These are phyloP conservation scores for Datisca glomerata DNA, from an alignment of 306 rosid species.

Conservation along the genomic window DNA sequence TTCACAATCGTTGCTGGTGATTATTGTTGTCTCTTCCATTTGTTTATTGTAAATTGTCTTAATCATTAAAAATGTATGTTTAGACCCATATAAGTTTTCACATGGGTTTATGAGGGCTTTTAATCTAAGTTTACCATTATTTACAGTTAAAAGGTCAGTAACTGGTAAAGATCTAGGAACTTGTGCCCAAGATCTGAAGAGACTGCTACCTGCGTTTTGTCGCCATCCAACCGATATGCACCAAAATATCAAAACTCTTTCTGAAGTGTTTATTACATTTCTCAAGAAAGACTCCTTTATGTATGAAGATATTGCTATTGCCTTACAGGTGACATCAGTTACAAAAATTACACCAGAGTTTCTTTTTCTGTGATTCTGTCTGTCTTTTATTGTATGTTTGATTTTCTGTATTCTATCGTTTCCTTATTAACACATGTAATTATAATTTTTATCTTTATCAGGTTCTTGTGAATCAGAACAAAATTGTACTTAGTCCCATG, in stretches of 20 bases:
- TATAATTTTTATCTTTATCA: slow-evolving; percentile 17
- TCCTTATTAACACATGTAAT: too few species aligned
- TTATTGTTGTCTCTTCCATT: neutral
- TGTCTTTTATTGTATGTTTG: neutral
- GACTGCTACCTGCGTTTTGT: slow-evolving; percentile 81
- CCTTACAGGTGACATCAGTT: slow-evolving; percentile 56
- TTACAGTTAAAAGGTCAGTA: slow-evolving; percentile 39
- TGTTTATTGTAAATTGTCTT: neutral
- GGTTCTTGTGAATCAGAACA: slow-evolving; percentile 81
- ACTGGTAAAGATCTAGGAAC: slow-evolving; percentile 41
- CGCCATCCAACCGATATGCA: slow-evolving; percentile 58
- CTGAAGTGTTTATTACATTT: slow-evolving; percentile 39
- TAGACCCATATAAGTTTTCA: too few species aligned
- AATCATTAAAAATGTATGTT: too few species aligned
- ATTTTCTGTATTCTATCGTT: slow-evolving; percentile 10
- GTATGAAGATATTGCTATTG: slow-evolving; percentile 51
- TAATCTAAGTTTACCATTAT: slow-evolving; percentile 3
- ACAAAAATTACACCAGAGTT: slow-evolving; percentile 1
- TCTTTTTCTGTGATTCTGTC: neutral
- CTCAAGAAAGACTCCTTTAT: slow-evolving; percentile 62
- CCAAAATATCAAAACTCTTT: slow-evolving; percentile 32
- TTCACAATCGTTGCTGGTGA: too few species aligned
- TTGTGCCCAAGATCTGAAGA: slow-evolving; percentile 48
- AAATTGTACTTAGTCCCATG: slow-evolving; percentile 37
- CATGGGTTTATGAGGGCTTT: slow-evolving; percentile 3